Base-by-base conservation (phyloP, 805 yeast species). In the Nakazawaea pomicola region DNA sequence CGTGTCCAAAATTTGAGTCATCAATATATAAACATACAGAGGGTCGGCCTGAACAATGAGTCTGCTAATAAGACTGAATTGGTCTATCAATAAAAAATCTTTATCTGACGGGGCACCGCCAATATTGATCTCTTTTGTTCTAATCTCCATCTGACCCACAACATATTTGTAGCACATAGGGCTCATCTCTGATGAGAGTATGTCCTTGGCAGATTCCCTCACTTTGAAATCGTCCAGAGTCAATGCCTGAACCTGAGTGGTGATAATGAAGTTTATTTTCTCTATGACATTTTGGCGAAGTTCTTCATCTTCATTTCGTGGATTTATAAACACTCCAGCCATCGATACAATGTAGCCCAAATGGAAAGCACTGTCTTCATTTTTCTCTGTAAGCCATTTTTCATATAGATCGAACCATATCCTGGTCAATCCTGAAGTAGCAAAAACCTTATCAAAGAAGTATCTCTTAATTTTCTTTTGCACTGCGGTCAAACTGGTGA, bases 151-250 rank as follows among this genome's bases (percentile, higher is more conserved):
- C 41, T 70, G 70, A 6, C 61, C 56, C 36, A 79, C 66, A 16
- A 81, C 62, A 45, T 68, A 51, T 40, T 67, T 70, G 53, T 72
- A 72, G 11, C 78, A 70, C 19, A 67, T 64, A 10, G 88, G 76
- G 60, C 83, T 80, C 34, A 80, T 58, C 43, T 83, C 90, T 23
- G 71, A 62, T 11, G 83, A 76, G 33, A 88, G 58, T 2, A 86
- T 78, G 48, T 86, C 95, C 46, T 81, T 76, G 2, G 86, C 74
- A 31, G 78, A 76, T 33, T 86, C 93, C 46, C 95, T 68, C 0
- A 80, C 68, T 4, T 44, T 54, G 7, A 49, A 36, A 40, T 59
- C 57, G 11, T 44, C 35, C 12, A 54, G 47, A 29, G 55, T 55
- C 16, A 63, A 36, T 28, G 48, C 46, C 2, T 50, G 42, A 31